Conservation (phyloP, 106 monocot species). For the Posidonia australis region DNA sequence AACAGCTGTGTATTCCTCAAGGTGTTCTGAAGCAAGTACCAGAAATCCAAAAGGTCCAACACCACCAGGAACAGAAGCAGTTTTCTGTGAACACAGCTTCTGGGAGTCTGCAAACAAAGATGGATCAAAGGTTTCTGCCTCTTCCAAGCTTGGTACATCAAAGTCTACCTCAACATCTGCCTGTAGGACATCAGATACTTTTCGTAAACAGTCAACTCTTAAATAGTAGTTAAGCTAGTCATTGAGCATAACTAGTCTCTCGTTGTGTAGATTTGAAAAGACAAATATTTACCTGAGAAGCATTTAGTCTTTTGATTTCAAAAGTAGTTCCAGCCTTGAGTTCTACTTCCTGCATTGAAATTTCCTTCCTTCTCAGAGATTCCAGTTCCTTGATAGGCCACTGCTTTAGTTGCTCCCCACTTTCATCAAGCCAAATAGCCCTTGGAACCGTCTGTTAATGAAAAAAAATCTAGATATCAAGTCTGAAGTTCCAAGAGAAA, state of each 20-base stretch:
- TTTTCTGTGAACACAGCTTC: slow-evolving; percentile 19
- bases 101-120: slow-evolving; percentile 31
- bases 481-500: too few species aligned
- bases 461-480: too few species aligned
- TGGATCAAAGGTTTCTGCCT: slow-evolving; percentile 38
- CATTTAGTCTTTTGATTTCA: slow-evolving; percentile 31
- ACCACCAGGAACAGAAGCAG: slow-evolving; percentile 29
- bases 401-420: slow-evolving; percentile 46
- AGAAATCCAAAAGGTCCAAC: slow-evolving; percentile 44
- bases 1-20: slow-evolving; percentile 39
- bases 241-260: neutral
- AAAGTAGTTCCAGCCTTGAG: slow-evolving; percentile 17
- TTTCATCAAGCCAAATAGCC: slow-evolving; percentile 42
- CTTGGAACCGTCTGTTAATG: slow-evolving; percentile 77
- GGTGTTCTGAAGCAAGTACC: slow-evolving; percentile 28
- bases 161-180: slow-evolving; percentile 73
- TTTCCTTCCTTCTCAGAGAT: slow-evolving; percentile 33
- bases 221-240: neutral
- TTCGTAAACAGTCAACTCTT: too few species aligned
- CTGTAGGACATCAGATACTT: slow-evolving; percentile 6
- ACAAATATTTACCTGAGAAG: slow-evolving; percentile 28
- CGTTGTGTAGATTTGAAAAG: neutral
- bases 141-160: slow-evolving; percentile 28
- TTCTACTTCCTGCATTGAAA: too few species aligned
- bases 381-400: slow-evolving; percentile 81